Evolutionary conservation across 2,329 filamentous ascomycete genomes (phyloP).

Genomic region (Colletotrichum chrysophilum): DNA sequence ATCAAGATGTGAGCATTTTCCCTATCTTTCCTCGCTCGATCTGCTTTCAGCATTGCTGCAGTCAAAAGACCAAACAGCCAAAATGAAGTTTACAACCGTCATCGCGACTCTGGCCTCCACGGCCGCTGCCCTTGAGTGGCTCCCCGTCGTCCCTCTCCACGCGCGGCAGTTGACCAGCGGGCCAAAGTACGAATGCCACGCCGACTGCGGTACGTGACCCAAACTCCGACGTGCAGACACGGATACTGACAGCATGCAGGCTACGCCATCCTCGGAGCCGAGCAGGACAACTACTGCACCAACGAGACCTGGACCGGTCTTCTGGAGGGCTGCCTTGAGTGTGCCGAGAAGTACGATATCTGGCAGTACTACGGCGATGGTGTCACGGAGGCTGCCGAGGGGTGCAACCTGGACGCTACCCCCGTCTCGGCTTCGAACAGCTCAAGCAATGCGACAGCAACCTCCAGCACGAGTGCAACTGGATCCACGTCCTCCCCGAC

Average conservation of each 20-base stretch:
- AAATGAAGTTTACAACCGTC: not conserved
- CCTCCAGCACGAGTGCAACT: not conserved
- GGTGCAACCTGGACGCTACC: conserved; percentile 28
- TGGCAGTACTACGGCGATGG: conserved; percentile 48
- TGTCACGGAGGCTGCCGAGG: conserved; percentile 34
- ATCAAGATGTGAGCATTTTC: not conserved
- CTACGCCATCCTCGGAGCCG: conserved; percentile 38
- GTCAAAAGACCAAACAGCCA: too few relatives aligned
- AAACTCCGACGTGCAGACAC: not conserved
- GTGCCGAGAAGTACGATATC: conserved; percentile 47
- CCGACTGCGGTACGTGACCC: conserved; percentile 45
- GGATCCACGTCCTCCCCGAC: not conserved
- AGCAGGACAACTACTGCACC: conserved; percentile 38
- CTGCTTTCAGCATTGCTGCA: too few relatives aligned
- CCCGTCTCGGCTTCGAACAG: not conserved
- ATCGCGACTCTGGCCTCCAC: not conserved
- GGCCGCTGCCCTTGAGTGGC: not conserved
- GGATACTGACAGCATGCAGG: conserved; percentile 18
- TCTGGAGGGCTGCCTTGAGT: conserved; percentile 47
- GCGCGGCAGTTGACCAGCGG: conserved; percentile 5
- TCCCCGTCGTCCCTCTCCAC: conserved; percentile 6
- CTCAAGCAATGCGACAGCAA: not conserved
- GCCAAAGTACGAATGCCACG: conserved; percentile 38
- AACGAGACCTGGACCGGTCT: conserved; percentile 41
- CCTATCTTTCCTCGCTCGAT: not conserved